Evolutionary conservation across 1,284 basidiomycete genomes (phyloP), one percentile per base, ranked within the genome.

Genomic region (Pulveroboletus sp.): DNA sequence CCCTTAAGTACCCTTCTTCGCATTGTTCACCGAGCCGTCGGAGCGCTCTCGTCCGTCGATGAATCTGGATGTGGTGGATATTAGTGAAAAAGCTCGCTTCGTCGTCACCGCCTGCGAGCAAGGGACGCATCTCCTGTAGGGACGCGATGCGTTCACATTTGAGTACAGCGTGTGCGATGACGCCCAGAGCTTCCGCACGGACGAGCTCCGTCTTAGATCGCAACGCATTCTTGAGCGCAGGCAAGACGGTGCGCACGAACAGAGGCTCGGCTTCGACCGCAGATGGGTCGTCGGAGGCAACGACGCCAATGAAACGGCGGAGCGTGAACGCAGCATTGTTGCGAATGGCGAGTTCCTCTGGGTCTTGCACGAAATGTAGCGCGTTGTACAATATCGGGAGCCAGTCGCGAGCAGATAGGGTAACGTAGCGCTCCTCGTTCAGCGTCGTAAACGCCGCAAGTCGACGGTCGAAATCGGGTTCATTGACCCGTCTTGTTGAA

Each of bases 21-120:
- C 87, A 89, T 53, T 88, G 83, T 47, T 98, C 94, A 1, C 86
- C 87, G 15, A 99, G 81, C 31, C 96, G 83, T 29, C 91, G 86
- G 35, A 99, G 79, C 0, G 97, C 96, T 61, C 97, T 81, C 2
- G 89, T 87, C 22, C 96, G 86, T 56, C 96, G 88, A 72, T 99
- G 96, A 6, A 91, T 77, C 75, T 99, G 97, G 51, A 99, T 87
- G 72, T 99, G 97, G 62, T 92, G 85, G 50, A 99, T 86, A 73
- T 99, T 99, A 78, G 89, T 89, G 81, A 99, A 98, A 77, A 99
- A 96, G 71, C 90, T 96, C 28, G 94, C 95, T 72, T 99, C 97
- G 46, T 93, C 91, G 67, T 99, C 96, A 1, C 93, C 95, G 18
- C 82, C 86, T 5, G 91, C 92, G n/a, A 98, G 81, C 12, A 99